Evolutionary conservation across 2,329 filamentous ascomycete genomes (phyloP), one percentile per base, ranked within the genome.

Genomic region (Fusarium gaditjirri): DNA sequence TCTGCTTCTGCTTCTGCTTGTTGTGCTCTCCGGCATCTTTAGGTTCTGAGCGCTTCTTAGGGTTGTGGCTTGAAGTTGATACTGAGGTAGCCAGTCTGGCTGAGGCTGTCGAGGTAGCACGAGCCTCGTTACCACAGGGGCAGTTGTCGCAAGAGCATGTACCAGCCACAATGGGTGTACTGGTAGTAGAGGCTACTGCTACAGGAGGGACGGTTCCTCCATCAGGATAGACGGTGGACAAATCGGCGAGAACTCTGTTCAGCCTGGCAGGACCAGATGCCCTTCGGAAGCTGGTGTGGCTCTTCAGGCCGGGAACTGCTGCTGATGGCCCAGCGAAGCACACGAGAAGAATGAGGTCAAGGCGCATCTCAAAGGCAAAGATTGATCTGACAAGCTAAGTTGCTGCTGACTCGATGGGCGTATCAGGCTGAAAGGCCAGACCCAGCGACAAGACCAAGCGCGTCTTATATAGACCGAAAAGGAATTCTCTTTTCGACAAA

Each of bases 161-260:
- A 44, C 14, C 38, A 16, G 39, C 21, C 41, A 13, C 21, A 38
- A 23, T 17, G 36, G n/a, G 17, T 16, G 42, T 23, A 23, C 33
- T 29, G 43, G 43, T 31, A 6, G 31, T 38, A 36, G 23, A 49
- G 42, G 43, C 43, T 27, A 35, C 33, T 23, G 42, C 43, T 29
- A 33, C 25, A 17, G 53, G 44, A 12, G 64, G 64, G 27, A n/a
- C 44, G 29, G 52, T 60, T 17, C 31, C 31, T 27, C 54, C 39
- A 12, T 27, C 61, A n/a, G 38, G 50, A 50, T 65, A 65, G 21
- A 66, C 23, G n/a, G 62, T 66, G 21, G 53, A 29, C 19, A 66
- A 21, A 11, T 23, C 52, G n/a, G 44, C 33, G 23, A 65, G 17
- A 10, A 66, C 21, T 6, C 16, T 65, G 39, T 65, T n/a, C 43